Evolutionary conservation across 2,329 filamentous ascomycete species (phyloP).

Genomic region (Falciphora oryzae): DNA sequence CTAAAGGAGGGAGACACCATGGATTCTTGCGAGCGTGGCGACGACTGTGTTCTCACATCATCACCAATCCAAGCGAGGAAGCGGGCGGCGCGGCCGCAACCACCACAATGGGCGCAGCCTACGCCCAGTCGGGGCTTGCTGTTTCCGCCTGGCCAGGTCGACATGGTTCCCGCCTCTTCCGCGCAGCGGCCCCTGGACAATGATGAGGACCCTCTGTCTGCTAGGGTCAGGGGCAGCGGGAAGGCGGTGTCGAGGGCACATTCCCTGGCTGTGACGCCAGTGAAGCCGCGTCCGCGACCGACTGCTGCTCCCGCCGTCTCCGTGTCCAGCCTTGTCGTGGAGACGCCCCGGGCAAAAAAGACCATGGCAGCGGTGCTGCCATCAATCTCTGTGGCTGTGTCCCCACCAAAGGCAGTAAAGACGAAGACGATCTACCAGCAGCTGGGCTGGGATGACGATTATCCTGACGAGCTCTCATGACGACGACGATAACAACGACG

Average conservation of each 20-base stretch:
- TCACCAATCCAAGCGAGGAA: slow-evolving; percentile 17
- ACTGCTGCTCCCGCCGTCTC: not conserved
- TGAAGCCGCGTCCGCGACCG: slow-evolving; percentile 1
- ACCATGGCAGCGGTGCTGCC: slow-evolving; percentile 12
- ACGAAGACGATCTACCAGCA: slow-evolving; percentile 45
- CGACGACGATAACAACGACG: slow-evolving; percentile 1
- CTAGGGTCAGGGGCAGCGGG: not conserved
- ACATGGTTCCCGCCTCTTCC: slow-evolving; percentile 16
- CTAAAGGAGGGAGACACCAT: not conserved
- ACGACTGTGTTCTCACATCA: slow-evolving; percentile 13
- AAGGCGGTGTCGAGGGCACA: not conserved
- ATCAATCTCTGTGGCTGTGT: slow-evolving; percentile 4
- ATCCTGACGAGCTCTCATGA: slow-evolving; percentile 28
- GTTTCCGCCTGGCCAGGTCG: not conserved
- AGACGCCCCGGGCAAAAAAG: slow-evolving; percentile 18
- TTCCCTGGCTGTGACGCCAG: not conserved
- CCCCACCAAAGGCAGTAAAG: slow-evolving; percentile 18
- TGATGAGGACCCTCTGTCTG: slow-evolving; percentile 4
- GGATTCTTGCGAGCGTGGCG: not conserved
- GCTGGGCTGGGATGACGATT: slow-evolving; percentile 54
- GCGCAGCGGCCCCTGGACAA: slow-evolving; percentile 11
- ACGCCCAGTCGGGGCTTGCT: not conserved
- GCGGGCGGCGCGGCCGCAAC: slow-evolving; percentile 7
- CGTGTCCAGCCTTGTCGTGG: not conserved
- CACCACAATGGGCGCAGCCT: not conserved